A percentile compares a stretch with the other conserved stretches of the same genome.
These are phyloP conservation scores for Fusarium lateritium DNA, from an alignment of 2,329 filamentous ascomycete species.

Conservation along the genomic window DNA sequence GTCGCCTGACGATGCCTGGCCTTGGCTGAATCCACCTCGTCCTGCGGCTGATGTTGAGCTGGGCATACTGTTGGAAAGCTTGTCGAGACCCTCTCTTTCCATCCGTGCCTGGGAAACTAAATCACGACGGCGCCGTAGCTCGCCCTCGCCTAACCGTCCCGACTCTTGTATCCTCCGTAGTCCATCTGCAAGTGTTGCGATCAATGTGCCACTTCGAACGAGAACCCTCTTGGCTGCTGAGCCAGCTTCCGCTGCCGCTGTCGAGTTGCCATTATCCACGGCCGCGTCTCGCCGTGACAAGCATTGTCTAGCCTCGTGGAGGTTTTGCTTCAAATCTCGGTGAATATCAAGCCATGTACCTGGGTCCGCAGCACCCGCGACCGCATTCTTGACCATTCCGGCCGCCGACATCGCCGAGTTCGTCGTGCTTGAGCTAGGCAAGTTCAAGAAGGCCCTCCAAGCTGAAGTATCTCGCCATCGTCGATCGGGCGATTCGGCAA, in stretches of 20 bases:
- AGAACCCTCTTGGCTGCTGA: constrained; percentile 82
- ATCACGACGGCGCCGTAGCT: constrained; percentile 79
- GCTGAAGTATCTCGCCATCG: constrained; percentile 81
- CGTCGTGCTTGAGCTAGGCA: constrained; percentile 69
- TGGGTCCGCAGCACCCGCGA: constrained; percentile 67
- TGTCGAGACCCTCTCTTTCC: constrained; percentile 83
- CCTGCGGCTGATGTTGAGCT: constrained; percentile 46
- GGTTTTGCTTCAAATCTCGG: constrained; percentile 77
- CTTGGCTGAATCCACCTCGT: constrained; percentile 63
- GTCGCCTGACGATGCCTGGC: constrained; percentile 64
- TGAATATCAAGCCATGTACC: constrained; percentile 84
- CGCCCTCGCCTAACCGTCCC: constrained; percentile 77
- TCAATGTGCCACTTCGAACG: constrained; percentile 75
- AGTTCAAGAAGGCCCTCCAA: constrained; percentile 81
- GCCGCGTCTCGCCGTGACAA: constrained; percentile 76
- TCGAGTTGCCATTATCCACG: constrained; percentile 57
- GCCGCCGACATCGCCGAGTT: constrained; percentile 65
- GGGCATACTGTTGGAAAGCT: constrained; percentile 72
- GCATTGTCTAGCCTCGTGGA: constrained; percentile 75
- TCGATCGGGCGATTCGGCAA: constrained; percentile 80
- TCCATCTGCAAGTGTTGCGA: constrained; percentile 76
- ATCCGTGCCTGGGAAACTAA: constrained; percentile 78
- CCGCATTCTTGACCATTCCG: constrained; percentile 59
- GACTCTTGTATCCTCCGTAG: constrained; percentile 70
- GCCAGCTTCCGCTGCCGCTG: constrained; percentile 71